These are phyloP conservation scores for Leptographium wingfieldii DNA, from an alignment of 2,329 filamentous ascomycete genomes.

Conservation along the genomic window DNA sequence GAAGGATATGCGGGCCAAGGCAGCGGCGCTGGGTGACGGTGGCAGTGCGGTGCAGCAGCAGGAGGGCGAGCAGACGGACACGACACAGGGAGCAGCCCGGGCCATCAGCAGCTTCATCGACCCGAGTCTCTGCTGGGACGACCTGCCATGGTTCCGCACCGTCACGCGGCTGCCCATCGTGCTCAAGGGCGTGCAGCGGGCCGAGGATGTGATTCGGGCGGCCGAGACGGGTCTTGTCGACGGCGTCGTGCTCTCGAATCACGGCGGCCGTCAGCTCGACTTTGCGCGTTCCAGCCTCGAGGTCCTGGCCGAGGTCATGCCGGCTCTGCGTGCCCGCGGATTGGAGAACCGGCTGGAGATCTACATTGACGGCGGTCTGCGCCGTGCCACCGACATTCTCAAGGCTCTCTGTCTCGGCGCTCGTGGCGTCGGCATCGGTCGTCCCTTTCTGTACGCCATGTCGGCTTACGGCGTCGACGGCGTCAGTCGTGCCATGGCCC, in stretches of 20 bases:
- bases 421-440: constrained; percentile 81
- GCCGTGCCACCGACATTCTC: constrained; percentile 84
- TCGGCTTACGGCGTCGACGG: constrained; percentile 76
- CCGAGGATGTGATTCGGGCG: constrained; percentile 88
- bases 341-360: constrained; percentile 71
- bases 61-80: constrained; percentile 62
- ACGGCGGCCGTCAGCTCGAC: constrained; percentile 89
- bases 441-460: constrained; percentile 96
- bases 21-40: constrained; percentile 47
- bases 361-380: constrained; percentile 81
- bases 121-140: constrained; percentile 82
- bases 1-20: constrained; percentile 96
- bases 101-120: constrained; percentile 97
- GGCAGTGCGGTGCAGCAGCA: constrained; percentile 78
- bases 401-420: constrained; percentile 92
- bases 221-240: constrained; percentile 62
- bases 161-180: constrained; percentile 94
- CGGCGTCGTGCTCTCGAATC: constrained; percentile 89
- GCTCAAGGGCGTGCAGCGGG: constrained; percentile 90
- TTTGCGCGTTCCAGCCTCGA: constrained; percentile 83
- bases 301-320: constrained; percentile 86
- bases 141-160: constrained; percentile 82
- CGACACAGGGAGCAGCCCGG: constrained; percentile 79
- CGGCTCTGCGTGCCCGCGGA: constrained; percentile 61
- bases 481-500: constrained; percentile 83